Conservation (phyloP, 371 early-diverging fungal species). For the Mortierella polycephala region DNA sequence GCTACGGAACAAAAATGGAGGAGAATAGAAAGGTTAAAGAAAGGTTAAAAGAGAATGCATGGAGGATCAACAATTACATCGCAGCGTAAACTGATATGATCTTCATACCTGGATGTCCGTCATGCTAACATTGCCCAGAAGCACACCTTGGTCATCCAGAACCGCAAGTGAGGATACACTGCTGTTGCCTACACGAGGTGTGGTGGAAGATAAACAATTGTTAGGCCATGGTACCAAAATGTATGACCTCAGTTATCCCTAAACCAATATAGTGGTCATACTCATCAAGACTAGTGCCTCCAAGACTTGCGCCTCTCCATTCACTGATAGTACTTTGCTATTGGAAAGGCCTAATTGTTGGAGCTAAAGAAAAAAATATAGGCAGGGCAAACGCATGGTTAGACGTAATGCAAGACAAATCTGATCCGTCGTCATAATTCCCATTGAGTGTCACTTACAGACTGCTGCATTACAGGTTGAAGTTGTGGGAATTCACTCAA, state of each 20-base stretch:
- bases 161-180: conserved; percentile 71
- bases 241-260: not conserved
- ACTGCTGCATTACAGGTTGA: conserved; percentile 33
- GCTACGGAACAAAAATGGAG: not conserved
- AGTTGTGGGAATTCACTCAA: conserved; percentile 31
- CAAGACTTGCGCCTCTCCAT: conserved; percentile 33
- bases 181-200: conserved; percentile 54
- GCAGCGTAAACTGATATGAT: too few relatives aligned
- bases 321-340: conserved; percentile 65
- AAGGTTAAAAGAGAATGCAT: not conserved
- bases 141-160: conserved; percentile 61
- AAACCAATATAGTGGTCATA: conserved; percentile 6
- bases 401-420: not conserved
- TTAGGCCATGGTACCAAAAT: not conserved
- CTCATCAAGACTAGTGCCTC: conserved; percentile 70
- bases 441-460: conserved; percentile 15
- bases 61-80: too few relatives aligned
- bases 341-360: conserved; percentile 21
- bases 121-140: conserved; percentile 78
- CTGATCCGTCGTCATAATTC: not conserved
- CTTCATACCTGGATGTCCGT: conserved; percentile 66
- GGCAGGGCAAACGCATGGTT: not conserved
- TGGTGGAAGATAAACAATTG: not conserved
- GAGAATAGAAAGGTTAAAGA: not conserved
- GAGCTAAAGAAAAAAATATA: not conserved